Percentiles rank a stretch among this genome's conserved stretches.
These are phyloP conservation scores for Oemleria cerasiformis DNA, from an alignment of 306 rosid species.

Conservation along the genomic window DNA sequence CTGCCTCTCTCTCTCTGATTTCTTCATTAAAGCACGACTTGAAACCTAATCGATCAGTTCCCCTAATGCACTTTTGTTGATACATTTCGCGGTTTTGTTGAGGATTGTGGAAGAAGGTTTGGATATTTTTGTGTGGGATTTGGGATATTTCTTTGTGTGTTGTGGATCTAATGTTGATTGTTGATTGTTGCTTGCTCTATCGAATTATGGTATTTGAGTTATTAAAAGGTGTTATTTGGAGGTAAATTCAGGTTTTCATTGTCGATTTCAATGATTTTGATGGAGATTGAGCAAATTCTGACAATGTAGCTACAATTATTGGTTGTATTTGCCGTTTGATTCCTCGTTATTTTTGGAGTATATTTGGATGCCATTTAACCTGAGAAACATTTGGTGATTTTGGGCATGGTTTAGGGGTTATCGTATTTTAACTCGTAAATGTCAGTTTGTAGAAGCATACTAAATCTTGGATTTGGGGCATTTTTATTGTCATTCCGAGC, in stretches of 20 bases:
- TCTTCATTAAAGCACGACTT: not conserved
- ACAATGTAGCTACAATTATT: constrained; percentile 13
- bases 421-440: not conserved
- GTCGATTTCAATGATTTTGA: not conserved
- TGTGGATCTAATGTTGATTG: not conserved
- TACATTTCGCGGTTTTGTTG: not conserved
- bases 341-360: not conserved
- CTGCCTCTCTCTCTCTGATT: not conserved
- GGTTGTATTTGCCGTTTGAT: not conserved
- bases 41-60: not conserved
- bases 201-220: not conserved
- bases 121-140: not conserved
- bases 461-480: not conserved
- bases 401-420: not conserved
- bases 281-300: not conserved
- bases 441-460: not conserved
- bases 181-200: not conserved
- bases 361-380: not conserved
- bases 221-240: not conserved
- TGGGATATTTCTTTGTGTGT: not conserved
- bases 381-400: not conserved
- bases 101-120: not conserved
- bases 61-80: not conserved
- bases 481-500: not conserved
- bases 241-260: not conserved